Evolutionary conservation across 306 rosid genomes (phyloP).

Genomic region (Vicia sativa): DNA sequence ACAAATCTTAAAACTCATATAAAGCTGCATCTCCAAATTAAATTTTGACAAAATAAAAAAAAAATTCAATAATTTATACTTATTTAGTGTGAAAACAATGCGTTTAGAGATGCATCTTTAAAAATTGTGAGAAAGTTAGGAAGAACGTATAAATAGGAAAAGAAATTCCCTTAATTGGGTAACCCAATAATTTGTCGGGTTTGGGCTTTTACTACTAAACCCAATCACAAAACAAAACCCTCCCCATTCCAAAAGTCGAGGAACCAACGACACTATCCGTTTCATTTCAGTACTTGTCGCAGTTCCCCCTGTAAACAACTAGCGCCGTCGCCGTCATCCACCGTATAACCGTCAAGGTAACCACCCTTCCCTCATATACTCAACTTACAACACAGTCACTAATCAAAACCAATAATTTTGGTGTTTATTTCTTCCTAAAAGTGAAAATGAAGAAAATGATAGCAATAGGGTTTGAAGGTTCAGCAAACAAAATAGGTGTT

Average conservation of each 20-base stretch:
- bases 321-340: neutral
- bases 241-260: neutral
- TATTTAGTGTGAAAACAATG: no score
- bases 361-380: neutral
- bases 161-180: no score
- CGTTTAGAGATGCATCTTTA: no score
- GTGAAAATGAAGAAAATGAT: conserved; percentile 70
- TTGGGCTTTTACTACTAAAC: neutral
- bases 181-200: neutral
- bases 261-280: neutral
- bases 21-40: no score
- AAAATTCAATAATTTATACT: no score
- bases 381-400: neutral
- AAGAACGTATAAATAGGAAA: no score
- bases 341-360: neutral
- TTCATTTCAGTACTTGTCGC: neutral
- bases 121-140: no score
- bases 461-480: conserved; percentile 90
- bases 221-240: neutral
- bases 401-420: no score
- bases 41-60: no score
- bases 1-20: no score
- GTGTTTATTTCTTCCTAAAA: no score
- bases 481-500: conserved; percentile 91
- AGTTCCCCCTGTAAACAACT: neutral